Evolutionary conservation across 202 grass and related monocot genomes (phyloP).

Genomic region (Bolboschoenoplectus hybrid): DNA sequence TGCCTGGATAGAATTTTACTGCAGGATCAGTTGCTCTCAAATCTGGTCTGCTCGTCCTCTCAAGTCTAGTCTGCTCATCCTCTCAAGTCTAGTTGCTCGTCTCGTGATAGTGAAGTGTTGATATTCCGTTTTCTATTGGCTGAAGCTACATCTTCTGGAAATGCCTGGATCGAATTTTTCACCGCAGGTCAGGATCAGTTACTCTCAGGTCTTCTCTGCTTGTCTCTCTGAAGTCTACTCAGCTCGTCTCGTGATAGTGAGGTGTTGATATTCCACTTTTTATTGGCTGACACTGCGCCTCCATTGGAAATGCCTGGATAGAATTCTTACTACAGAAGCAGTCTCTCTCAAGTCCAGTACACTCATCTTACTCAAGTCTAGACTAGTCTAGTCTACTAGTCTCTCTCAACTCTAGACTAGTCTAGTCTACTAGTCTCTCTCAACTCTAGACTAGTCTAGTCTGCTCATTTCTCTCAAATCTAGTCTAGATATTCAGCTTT

Average conservation of each 20-base stretch:
- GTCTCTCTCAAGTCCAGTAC: too few species aligned
- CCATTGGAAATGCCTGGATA: neutral
- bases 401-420: too few species aligned
- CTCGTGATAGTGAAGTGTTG: conserved; percentile 36
- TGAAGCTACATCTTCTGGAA: conserved; percentile 1
- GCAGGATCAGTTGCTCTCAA: conserved; percentile 50
- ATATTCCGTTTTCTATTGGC: too few species aligned
- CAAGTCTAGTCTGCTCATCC: too few species aligned
- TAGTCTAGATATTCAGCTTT: conserved; percentile 47
- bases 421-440: too few species aligned
- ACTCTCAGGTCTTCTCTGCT: conserved; percentile 29
- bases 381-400: too few species aligned
- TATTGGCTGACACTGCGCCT: too few species aligned
- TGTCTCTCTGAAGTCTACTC: neutral
- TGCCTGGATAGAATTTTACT: conserved; percentile 11
- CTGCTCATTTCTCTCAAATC: too few species aligned
- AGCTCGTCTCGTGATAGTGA: conserved; percentile 19
- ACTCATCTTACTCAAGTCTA: too few species aligned
- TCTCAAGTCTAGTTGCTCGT: too few species aligned
- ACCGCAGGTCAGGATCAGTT: conserved; percentile 49
- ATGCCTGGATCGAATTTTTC: conserved; percentile 28
- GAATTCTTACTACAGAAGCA: neutral
- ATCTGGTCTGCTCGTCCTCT: neutral
- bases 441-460: too few species aligned
- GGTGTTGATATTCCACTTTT: conserved; percentile 8